A percentile compares a stretch with the other conserved stretches of the same genome.
phyloP scores from a whole-genome alignment of 1,139 yeast species.

The Nakaseomyces sp. region DNA sequence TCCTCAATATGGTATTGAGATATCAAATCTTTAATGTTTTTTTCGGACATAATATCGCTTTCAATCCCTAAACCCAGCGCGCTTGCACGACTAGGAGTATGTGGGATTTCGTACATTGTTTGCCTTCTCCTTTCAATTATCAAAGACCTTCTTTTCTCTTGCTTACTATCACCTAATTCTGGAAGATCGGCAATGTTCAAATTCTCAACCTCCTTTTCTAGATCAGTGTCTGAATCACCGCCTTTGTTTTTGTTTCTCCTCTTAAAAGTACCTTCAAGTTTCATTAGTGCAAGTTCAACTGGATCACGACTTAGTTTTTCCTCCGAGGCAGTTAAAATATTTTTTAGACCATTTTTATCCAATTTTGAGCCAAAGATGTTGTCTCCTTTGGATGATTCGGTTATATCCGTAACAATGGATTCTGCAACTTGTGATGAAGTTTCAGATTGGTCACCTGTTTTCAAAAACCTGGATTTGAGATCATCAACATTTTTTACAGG shows the following conservation, averaged over 20 bases:
- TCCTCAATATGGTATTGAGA: conserved; percentile 23
- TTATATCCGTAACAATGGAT: conserved; percentile 1
- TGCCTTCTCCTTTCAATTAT: conserved; percentile 35
- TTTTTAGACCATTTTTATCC: conserved; percentile 4
- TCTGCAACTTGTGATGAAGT: conserved; percentile 7
- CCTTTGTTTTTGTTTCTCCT: conserved; percentile 9
- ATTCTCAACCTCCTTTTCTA: conserved; percentile 28
- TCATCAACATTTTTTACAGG: conserved; percentile 28
- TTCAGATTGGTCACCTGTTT: conserved; percentile 14
- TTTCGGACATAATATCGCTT: conserved; percentile 10
- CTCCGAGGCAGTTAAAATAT: conserved; percentile 15
- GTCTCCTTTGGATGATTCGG: background rate
- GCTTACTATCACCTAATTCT: conserved; percentile 14
- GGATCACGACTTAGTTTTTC: conserved; percentile 39
- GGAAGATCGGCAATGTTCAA: conserved; percentile 23
- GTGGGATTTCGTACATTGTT: conserved; percentile 29
- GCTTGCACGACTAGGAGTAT: conserved; percentile 14
- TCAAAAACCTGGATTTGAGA: conserved; percentile 25
- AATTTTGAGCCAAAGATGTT: background rate
- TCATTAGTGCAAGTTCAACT: conserved; percentile 61
- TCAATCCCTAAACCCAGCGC: conserved; percentile 5
- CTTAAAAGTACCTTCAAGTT: conserved; percentile 59
- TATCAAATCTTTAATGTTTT: conserved; percentile 21
- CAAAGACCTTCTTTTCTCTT: conserved; percentile 27
- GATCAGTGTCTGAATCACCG: conserved; percentile 15